A percentile compares a stretch with the other conserved stretches of the same genome.
These are phyloP conservation scores for Acer yangbiense DNA, from an alignment of 345 rosid species.

Conservation along the genomic window DNA sequence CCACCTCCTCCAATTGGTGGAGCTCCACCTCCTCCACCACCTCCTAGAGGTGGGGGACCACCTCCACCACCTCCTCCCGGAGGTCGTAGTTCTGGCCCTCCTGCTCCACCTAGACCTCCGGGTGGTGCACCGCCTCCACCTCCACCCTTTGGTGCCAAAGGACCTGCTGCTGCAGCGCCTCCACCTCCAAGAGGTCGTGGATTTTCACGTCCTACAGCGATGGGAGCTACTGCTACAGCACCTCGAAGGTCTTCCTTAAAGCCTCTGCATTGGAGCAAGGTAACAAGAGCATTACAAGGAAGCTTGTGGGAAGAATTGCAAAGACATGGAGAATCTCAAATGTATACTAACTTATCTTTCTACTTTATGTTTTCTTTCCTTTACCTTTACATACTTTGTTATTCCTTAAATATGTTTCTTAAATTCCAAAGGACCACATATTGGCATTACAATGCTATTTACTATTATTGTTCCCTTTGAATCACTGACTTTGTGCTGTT, in stretches of 20 bases:
- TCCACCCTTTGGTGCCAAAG: constrained; percentile 60
- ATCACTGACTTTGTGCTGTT: constrained; percentile 22
- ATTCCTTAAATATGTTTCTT: constrained; percentile 14
- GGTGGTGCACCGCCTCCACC: constrained; percentile 81
- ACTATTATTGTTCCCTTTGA: constrained; percentile 9
- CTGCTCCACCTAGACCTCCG: constrained; percentile 67
- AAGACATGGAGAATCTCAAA: constrained; percentile 85
- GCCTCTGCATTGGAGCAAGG: constrained; percentile 98
- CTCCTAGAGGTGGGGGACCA: not conserved
- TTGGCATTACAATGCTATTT: constrained; percentile 11
- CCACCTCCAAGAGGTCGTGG: constrained; percentile 95
- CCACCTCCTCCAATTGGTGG: constrained; percentile 22
- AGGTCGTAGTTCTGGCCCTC: constrained; percentile 57
- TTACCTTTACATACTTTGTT: constrained; percentile 1
- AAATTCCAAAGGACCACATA: not conserved
- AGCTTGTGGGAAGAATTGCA: constrained; percentile 99
- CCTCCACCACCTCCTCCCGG: constrained; percentile 57
- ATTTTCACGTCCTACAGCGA: constrained; percentile 43
- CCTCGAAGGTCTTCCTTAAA: constrained; percentile 80
- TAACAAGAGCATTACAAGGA: constrained; percentile 95
- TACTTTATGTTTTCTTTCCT: constrained; percentile 17
- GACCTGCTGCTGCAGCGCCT: constrained; percentile 57
- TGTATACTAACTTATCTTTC: constrained; percentile 45
- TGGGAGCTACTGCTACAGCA: constrained; percentile 34
- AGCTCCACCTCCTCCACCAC: constrained; percentile 30